phyloP scores from a whole-genome alignment of 805 yeast species.

The Brettanomyces sp. region DNA sequence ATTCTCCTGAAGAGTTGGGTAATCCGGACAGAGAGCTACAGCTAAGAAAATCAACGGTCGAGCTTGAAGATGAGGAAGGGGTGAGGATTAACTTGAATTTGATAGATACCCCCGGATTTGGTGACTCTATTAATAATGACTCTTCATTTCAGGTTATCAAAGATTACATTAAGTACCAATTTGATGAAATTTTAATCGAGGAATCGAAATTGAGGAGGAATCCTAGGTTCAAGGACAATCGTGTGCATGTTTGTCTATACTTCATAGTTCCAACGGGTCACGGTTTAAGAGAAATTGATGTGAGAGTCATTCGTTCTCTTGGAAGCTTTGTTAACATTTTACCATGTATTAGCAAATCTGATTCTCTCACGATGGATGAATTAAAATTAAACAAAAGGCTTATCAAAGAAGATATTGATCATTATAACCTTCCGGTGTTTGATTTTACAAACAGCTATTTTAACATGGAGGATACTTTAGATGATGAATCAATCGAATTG shows the following conservation, averaged over 20 bases:
- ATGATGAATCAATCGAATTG: conserved; percentile 23
- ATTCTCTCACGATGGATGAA: conserved; percentile 64
- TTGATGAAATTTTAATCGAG: conserved; percentile 73
- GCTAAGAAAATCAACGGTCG: conserved; percentile 72
- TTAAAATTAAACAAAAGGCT: conserved; percentile 62
- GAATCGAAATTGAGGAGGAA: conserved; percentile 77
- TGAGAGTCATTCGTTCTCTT: conserved; percentile 58
- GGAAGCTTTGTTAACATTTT: conserved; percentile 71
- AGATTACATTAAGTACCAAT: conserved; percentile 75
- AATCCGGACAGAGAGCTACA: conserved; percentile 45
- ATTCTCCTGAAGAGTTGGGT: conserved; percentile 37
- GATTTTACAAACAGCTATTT: conserved; percentile 60
- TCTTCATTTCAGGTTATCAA: conserved; percentile 58
- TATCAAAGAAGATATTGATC: conserved; percentile 67
- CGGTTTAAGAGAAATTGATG: conserved; percentile 64
- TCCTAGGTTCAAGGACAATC: conserved; percentile 76
- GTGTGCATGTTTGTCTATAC: conserved; percentile 73
- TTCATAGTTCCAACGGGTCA: conserved; percentile 63
- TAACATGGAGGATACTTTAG: conserved; percentile 19
- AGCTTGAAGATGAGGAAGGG: conserved; percentile 78
- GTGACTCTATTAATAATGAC: conserved; percentile 62
- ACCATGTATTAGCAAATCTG: conserved; percentile 78
- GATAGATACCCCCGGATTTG: conserved; percentile 81
- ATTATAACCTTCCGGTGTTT: conserved; percentile 64
- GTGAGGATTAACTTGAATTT: conserved; percentile 68